Percentiles rank a stretch among this genome's conserved stretches.
Evolutionary conservation across 441 rosid species (phyloP).

Genomic region (Brassica hybrid): DNA sequence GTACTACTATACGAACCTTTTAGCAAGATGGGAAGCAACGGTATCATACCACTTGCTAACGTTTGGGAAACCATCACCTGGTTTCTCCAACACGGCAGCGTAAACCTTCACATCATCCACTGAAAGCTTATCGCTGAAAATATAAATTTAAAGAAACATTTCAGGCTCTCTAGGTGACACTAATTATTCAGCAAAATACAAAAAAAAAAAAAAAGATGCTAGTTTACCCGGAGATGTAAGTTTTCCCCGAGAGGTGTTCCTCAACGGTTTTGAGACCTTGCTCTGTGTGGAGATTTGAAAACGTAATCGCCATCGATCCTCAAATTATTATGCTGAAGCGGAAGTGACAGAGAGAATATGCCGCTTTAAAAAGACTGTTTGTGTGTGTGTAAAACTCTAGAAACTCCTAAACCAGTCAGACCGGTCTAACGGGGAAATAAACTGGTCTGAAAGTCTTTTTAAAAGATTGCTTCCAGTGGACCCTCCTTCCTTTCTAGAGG

Average conservation of each 20-base stretch:
- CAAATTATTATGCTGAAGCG: background rate
- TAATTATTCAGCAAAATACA: too few species aligned
- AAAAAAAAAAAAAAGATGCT: too few species aligned
- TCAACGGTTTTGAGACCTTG: constrained; percentile 59
- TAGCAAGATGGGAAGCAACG: constrained; percentile 62
- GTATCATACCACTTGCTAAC: constrained; percentile 67
- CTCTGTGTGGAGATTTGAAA: constrained; percentile 58
- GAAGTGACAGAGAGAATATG: background rate
- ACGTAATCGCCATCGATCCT: constrained; percentile 52
- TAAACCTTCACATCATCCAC: constrained; percentile 80
- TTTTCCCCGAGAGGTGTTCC: constrained; percentile 49
- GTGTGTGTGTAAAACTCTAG: too few species aligned
- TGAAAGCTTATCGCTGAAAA: constrained; percentile 46
- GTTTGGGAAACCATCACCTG: constrained; percentile 60
- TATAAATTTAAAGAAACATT: background rate
- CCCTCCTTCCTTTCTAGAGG: too few species aligned
- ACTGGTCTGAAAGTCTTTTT: too few species aligned
- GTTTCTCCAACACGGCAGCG: constrained; percentile 62
- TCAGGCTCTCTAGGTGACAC: background rate
- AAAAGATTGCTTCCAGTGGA: too few species aligned
- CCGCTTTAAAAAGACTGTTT: background rate
- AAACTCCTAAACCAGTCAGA: too few species aligned
- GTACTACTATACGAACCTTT: constrained; percentile 47
- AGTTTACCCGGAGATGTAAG: constrained; percentile 54
- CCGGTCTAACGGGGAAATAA: too few species aligned